Conservation (phyloP, 176 grass and related monocot species). For the Aechmea fasciata region DNA sequence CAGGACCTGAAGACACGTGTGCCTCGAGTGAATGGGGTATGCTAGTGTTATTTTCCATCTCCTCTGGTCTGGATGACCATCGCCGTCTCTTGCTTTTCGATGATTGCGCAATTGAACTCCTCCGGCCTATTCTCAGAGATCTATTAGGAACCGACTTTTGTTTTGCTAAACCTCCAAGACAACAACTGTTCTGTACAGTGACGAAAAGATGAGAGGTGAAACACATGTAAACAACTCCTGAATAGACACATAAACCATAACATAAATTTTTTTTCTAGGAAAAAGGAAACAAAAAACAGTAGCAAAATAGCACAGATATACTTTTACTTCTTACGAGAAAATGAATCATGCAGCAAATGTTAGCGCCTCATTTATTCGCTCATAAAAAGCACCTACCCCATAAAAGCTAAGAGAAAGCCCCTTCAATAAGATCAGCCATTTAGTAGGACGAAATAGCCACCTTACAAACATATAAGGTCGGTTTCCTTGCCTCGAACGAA, state of each 20-base stretch:
- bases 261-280: neutral
- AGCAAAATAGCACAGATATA: neutral
- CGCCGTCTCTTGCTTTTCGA: conserved; percentile 24
- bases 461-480: conserved; percentile 1
- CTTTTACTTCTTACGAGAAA: too few species aligned
- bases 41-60: conserved; percentile 56
- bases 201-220: conserved; percentile 9
- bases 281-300: neutral
- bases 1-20: conserved; percentile 39
- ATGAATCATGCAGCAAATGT: too few species aligned
- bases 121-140: conserved; percentile 22
- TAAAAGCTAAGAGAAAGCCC: conserved; percentile 32
- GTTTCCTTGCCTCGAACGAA: neutral
- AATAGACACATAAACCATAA: neutral
- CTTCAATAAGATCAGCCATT: conserved; percentile 21
- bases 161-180: conserved; percentile 50
- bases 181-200: conserved; percentile 63
- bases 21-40: conserved; percentile 51
- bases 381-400: conserved; percentile 45
- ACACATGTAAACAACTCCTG: conserved; percentile 1
- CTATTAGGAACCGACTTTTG: conserved; percentile 25
- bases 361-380: conserved; percentile 1
- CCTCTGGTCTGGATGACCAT: conserved; percentile 33
- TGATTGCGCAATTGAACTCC: conserved; percentile 16
- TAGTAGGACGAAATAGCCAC: conserved; percentile 4